phyloP scores from a whole-genome alignment of 1,284 basidiomycete species.

The Mycena citricolor region DNA sequence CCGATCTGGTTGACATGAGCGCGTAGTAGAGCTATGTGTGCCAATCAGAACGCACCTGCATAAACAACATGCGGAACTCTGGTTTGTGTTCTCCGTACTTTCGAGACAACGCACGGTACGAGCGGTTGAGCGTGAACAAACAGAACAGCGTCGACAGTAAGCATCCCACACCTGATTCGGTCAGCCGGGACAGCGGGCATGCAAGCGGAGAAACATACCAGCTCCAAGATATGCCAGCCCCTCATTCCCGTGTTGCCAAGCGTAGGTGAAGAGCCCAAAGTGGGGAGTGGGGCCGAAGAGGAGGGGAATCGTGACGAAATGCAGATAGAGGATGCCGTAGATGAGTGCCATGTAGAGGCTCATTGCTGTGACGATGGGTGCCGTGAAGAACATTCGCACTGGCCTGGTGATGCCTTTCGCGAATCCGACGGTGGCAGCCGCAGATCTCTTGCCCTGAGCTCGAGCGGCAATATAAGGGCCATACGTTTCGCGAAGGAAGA shows the following conservation, averaged over 20 bases:
- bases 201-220: background rate
- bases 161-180: background rate
- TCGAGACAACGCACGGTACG: background rate
- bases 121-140: constrained; percentile 1
- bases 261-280: constrained; percentile 1
- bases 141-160: background rate
- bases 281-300: background rate
- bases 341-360: background rate
- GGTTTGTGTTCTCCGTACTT: constrained; percentile 1
- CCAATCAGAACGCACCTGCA: background rate
- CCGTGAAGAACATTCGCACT: constrained; percentile 1
- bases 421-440: background rate
- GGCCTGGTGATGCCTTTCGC: background rate
- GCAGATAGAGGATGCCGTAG: background rate
- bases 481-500: constrained; percentile 3
- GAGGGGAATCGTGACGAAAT: constrained; percentile 2
- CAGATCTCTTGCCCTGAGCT: background rate
- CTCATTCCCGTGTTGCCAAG: constrained; percentile 1
- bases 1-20: background rate
- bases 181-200: too few species aligned
- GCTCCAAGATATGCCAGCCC: constrained; percentile 3
- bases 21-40: background rate
- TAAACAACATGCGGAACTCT: constrained; percentile 3
- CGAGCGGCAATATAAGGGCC: background rate
- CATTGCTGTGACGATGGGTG: constrained; percentile 1